Conservation (phyloP, 768 basidiomycete species). For the Tylopilus balloui region DNA sequence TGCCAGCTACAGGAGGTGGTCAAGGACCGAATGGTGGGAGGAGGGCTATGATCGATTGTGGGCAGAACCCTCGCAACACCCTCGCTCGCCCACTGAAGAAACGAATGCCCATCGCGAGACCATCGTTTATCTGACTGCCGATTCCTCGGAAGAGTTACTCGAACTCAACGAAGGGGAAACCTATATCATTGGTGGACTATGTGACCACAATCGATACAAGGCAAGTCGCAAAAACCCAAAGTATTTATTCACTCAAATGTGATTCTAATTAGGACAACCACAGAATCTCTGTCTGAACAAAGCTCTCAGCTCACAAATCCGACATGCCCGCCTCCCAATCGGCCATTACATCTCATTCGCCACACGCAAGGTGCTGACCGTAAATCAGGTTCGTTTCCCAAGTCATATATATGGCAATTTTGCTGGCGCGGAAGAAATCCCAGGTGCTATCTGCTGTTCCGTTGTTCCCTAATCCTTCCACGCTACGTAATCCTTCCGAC, state of each 20-base stretch:
- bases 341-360: slow-evolving; percentile 83
- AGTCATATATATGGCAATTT: not conserved
- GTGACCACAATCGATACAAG: slow-evolving; percentile 96
- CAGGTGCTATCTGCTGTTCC: not conserved
- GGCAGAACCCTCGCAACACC: slow-evolving; percentile 29
- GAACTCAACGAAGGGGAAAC: slow-evolving; percentile 80
- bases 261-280: slow-evolving; percentile 15
- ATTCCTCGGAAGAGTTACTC: slow-evolving; percentile 81
- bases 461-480: not conserved
- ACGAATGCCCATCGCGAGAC: slow-evolving; percentile 36
- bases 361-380: slow-evolving; percentile 93
- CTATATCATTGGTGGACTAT: slow-evolving; percentile 94
- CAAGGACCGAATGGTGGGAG: slow-evolving; percentile 77
- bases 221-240: slow-evolving; percentile 32
- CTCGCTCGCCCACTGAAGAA: slow-evolving; percentile 1
- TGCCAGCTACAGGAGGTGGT: slow-evolving; percentile 75
- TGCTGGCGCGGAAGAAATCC: not conserved
- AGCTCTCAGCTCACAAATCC: slow-evolving; percentile 66
- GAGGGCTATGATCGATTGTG: slow-evolving; percentile 71
- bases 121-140: slow-evolving; percentile 92
- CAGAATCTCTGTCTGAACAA: slow-evolving; percentile 90
- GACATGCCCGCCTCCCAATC: slow-evolving; percentile 89
- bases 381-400: slow-evolving; percentile 66
- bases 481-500: slow-evolving; percentile 1
- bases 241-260: not conserved